Conservation (phyloP, 352 stramenopile species). For the Globisporangium megalacanthum region DNA sequence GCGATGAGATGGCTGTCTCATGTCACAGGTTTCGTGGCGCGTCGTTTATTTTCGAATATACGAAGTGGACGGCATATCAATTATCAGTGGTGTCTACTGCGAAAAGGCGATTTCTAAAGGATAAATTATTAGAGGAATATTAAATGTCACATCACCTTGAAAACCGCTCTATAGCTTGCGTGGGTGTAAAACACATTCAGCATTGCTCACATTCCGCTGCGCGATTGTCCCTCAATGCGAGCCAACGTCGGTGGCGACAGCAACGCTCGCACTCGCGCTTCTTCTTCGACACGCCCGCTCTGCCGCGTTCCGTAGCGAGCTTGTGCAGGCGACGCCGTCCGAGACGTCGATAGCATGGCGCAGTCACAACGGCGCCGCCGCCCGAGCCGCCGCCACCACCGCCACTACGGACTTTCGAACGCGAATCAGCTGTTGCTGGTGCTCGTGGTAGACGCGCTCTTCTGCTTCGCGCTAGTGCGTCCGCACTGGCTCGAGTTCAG, state of each 20-base stretch:
- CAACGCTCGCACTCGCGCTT: background rate
- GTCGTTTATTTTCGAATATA: too few species aligned
- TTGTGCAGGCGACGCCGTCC: background rate
- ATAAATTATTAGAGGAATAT: too few species aligned
- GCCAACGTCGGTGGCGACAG: background rate
- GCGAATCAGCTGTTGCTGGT: conserved; percentile 81
- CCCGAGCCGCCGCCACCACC: conserved; percentile 32
- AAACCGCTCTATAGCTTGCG: background rate
- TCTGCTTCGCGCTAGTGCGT: conserved; percentile 62
- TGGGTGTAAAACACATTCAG: background rate
- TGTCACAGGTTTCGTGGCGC: background rate
- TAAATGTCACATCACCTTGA: background rate
- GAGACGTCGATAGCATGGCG: conserved; percentile 1
- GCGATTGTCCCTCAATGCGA: background rate
- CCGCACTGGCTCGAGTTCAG: conserved; percentile 56
- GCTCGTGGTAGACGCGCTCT: conserved; percentile 39
- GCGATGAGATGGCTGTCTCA: background rate
- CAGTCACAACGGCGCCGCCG: background rate
- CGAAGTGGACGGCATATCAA: too few species aligned
- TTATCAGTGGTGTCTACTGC: too few species aligned
- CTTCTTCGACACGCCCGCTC: background rate
- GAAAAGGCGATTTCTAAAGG: too few species aligned
- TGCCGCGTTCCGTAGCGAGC: background rate
- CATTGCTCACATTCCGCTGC: too few species aligned
- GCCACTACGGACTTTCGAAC: conserved; percentile 74